phyloP scores from a whole-genome alignment of 192 early-diverging fungal species.

The Dispira simplex region DNA sequence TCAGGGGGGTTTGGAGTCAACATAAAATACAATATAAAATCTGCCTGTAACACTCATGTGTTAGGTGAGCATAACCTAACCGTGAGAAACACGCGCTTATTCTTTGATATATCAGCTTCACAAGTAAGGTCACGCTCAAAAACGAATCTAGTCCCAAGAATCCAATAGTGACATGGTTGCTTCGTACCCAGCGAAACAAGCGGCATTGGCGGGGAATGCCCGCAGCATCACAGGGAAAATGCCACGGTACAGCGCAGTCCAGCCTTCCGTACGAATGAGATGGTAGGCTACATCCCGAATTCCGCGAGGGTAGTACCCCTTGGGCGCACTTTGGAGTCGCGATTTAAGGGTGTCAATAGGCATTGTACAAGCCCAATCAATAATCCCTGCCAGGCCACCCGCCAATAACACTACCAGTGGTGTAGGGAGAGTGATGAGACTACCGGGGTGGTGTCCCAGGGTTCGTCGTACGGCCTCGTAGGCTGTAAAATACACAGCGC shows the following conservation, averaged over 20 bases:
- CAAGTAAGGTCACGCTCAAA: too few species aligned
- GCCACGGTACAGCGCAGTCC: conserved; percentile 11
- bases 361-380: conserved; percentile 14
- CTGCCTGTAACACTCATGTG: too few species aligned
- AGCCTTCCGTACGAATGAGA: conserved; percentile 8
- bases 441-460: background rate
- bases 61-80: too few species aligned
- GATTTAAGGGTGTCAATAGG: conserved; percentile 15
- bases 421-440: background rate
- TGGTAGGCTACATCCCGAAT: conserved; percentile 11
- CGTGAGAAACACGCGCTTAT: too few species aligned
- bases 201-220: conserved; percentile 13
- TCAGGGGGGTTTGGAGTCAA: background rate
- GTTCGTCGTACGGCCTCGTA: background rate
- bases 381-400: conserved; percentile 14
- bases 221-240: conserved; percentile 12
- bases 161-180: conserved; percentile 1
- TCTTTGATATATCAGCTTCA: too few species aligned
- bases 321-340: conserved; percentile 12
- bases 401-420: conserved; percentile 11
- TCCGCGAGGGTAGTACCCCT: conserved; percentile 13
- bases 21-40: too few species aligned
- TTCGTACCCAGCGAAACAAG: conserved; percentile 12
- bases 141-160: background rate
- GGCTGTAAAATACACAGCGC: conserved; percentile 10